phyloP scores from a whole-genome alignment of 352 stramenopile genomes.

The Aphanomyces stellatus region DNA sequence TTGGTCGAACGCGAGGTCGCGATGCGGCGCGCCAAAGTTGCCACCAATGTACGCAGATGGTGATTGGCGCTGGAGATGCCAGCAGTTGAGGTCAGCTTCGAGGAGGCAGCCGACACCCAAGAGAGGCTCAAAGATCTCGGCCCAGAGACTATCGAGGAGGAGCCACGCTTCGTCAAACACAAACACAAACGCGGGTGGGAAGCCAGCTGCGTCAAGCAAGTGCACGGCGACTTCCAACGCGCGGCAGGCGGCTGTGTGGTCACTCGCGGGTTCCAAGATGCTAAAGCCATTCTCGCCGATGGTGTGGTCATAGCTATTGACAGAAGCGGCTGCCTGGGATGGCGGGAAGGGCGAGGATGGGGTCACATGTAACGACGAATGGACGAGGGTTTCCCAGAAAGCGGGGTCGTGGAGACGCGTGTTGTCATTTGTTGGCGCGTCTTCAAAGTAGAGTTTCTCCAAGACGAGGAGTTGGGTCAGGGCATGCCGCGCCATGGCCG shows the following conservation, averaged over 20 bases:
- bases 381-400: not conserved
- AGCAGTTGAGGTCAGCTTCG: not conserved
- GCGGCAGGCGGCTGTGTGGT: not conserved
- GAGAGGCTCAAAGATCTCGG: not conserved
- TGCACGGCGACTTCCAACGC: not conserved
- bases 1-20: conserved; percentile 16
- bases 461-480: not conserved
- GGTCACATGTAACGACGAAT: not conserved
- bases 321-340: not conserved
- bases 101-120: not conserved
- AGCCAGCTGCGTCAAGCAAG: not conserved
- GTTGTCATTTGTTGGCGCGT: not conserved
- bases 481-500: not conserved
- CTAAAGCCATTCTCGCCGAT: not conserved
- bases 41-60: not conserved
- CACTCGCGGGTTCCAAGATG: not conserved
- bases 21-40: conserved; percentile 19
- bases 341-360: not conserved
- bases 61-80: not conserved
- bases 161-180: conserved; percentile 3
- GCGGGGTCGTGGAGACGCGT: not conserved
- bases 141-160: not conserved
- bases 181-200: conserved; percentile 1
- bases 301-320: not conserved
- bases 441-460: not conserved